Base-by-base conservation (phyloP, 1,139 yeast species). In the Blastobotrys ciferrii region DNA sequence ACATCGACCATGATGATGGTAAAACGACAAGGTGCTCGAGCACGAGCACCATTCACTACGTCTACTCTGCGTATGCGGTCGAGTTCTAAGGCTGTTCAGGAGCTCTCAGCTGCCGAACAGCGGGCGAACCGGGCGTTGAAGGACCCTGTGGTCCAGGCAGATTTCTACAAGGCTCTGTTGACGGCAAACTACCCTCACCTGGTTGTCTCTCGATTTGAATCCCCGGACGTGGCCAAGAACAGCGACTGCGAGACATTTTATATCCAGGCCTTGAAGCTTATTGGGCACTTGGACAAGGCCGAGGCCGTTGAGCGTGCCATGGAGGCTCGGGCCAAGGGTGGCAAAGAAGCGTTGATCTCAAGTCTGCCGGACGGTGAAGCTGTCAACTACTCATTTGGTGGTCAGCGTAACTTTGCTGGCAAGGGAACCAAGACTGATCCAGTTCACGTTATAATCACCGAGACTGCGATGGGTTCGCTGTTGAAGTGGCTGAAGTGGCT, bases 401-500 rank as follows among this genome's bases (percentile, higher is more conserved):
- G 40, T 7, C 40, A 36, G 12, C 25, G 40, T 12, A 36, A 19
- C 12, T 36, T 36, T 15, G 14, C 32, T 41, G 55, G 58, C 39
- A 57, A 58, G 33, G 72, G 72, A 20, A 58, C 69, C 35, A 49
- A 76, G 66, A 72, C 72, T 41, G 89, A 84, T 52, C 98, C 98
- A 1, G 78, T 92, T 33, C 96, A 92, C 68, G 98, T 92, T 18
- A 78, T 92, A 32, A 88, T 92, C 17, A 82, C 92, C 17, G 97
- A 91, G 63, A 81, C 95, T 31, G 79, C 86, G 2, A 75, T 86
- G 67, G 80, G 89, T 2, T 76, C 88, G 41, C 68, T 88, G 44
- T 80, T 95, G 49, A 84, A 86, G 65, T 89, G 96, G 95, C 75
- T 89, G 55, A 87, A 87, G 66, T 88, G 96, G 94, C 69, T 88